Evolutionary conservation across 345 rosid genomes (phyloP).

Genomic region (Arabidopsis arenosa): DNA sequence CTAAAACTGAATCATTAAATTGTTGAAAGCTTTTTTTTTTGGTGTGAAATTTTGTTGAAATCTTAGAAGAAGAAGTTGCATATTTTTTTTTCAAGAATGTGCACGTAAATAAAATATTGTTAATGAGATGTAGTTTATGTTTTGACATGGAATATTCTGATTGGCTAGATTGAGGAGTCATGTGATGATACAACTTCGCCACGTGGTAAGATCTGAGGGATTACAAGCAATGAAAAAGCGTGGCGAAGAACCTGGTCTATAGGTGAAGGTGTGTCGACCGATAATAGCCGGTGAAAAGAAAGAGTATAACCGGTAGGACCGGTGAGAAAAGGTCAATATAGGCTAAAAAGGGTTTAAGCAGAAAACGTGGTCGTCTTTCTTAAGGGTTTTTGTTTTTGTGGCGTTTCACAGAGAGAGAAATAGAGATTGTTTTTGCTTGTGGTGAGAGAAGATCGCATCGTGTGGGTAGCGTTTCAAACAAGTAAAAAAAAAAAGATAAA

Average conservation of each 20-base stretch:
- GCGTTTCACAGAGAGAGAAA: constrained; percentile 38
- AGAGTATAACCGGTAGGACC: constrained; percentile 47
- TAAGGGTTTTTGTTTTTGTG: constrained; percentile 55
- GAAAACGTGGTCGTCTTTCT: constrained; percentile 55
- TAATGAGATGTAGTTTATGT: no score
- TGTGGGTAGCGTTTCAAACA: constrained; percentile 50
- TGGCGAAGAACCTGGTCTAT: constrained; percentile 51
- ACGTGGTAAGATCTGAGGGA: constrained; percentile 51
- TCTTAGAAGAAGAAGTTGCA: no score
- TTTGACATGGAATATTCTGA: constrained; percentile 26
- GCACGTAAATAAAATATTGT: constrained; percentile 9
- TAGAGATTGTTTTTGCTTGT: constrained; percentile 26
- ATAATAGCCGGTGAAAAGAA: constrained; percentile 47
- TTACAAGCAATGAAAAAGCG: constrained; percentile 23
- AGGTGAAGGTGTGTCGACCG: constrained; percentile 45
- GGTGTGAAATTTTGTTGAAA: no score
- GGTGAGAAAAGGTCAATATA: constrained; percentile 54
- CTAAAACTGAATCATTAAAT: background rate
- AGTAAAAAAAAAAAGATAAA: background rate
- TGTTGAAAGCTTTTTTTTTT: no score
- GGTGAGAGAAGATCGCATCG: constrained; percentile 46
- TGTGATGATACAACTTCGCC: constrained; percentile 37
- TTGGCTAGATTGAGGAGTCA: constrained; percentile 35
- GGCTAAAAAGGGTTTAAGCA: constrained; percentile 61
- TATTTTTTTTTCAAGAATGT: background rate